Evolutionary conservation across 176 grass and related monocot genomes (phyloP).

Genomic region (Triticum turgidum): DNA sequence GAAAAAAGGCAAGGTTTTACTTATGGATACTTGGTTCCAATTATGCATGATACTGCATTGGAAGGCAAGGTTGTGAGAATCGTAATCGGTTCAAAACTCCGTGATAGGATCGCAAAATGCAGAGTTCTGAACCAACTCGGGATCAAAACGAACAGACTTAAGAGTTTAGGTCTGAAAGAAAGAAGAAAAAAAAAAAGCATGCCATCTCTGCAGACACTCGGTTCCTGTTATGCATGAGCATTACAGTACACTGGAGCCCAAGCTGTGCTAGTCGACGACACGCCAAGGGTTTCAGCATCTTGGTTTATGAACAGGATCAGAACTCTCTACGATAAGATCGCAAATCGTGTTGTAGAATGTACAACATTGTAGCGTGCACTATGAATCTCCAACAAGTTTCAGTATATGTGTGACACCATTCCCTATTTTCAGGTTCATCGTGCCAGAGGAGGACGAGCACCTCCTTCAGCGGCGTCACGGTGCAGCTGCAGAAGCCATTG

Average conservation of each 20-base stretch:
- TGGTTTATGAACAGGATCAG: background rate
- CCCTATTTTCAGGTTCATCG: background rate
- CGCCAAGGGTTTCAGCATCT: background rate
- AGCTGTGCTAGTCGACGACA: too few species aligned
- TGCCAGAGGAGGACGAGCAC: constrained; percentile 1
- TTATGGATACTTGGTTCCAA: background rate
- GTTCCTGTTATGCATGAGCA: too few species aligned
- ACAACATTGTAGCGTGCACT: background rate
- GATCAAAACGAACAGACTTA: too few species aligned
- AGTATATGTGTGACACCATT: background rate
- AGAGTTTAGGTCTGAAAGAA: too few species aligned
- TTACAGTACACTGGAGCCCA: too few species aligned
- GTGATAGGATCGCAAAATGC: too few species aligned
- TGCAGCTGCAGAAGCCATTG: constrained; percentile 7
- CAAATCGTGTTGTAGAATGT: background rate
- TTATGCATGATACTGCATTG: background rate
- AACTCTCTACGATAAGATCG: background rate
- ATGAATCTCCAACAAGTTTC: background rate
- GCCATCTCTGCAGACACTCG: too few species aligned
- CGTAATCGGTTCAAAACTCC: too few species aligned
- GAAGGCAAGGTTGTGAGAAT: too few species aligned
- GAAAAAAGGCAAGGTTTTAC: background rate
- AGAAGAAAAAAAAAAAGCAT: too few species aligned
- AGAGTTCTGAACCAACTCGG: too few species aligned
- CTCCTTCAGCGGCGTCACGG: constrained; percentile 43